phyloP scores from a whole-genome alignment of 1,284 basidiomycete species.

The Moesziomyces sp. region DNA sequence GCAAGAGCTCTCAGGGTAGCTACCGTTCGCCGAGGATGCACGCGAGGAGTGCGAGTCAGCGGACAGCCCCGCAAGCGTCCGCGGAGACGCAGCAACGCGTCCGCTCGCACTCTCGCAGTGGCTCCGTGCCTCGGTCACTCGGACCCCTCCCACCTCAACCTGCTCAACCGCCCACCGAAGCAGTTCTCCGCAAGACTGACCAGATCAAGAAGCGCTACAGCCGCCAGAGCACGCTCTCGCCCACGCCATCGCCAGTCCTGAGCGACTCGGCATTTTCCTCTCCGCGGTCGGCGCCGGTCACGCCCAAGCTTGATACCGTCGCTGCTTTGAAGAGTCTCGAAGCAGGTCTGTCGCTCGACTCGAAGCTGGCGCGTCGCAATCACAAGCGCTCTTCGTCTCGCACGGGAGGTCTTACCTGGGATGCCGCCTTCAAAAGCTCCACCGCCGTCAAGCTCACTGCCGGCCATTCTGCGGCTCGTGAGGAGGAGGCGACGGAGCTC shows the following conservation, averaged over 20 bases:
- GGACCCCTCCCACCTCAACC: constrained; percentile 34
- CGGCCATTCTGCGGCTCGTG: constrained; percentile 9
- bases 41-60: constrained; percentile 6
- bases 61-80: neutral
- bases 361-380: constrained; percentile 16
- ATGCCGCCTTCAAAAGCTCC: constrained; percentile 1
- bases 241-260: constrained; percentile 4
- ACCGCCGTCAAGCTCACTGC: constrained; percentile 18
- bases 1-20: neutral
- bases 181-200: constrained; percentile 21
- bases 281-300: constrained; percentile 4
- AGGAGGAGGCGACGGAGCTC: constrained; percentile 1
- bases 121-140: constrained; percentile 25
- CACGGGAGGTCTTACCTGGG: neutral
- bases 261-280: constrained; percentile 1
- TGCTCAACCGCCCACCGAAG: constrained; percentile 10
- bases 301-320: constrained; percentile 19
- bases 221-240: constrained; percentile 9
- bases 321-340: constrained; percentile 15
- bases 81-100: neutral
- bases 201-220: constrained; percentile 33
- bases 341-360: constrained; percentile 24
- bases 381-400: constrained; percentile 17
- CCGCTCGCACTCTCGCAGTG: constrained; percentile 3
- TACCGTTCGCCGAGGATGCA: neutral